phyloP scores from a whole-genome alignment of 306 rosid species.

The Gynostemma pentaphyllum region DNA sequence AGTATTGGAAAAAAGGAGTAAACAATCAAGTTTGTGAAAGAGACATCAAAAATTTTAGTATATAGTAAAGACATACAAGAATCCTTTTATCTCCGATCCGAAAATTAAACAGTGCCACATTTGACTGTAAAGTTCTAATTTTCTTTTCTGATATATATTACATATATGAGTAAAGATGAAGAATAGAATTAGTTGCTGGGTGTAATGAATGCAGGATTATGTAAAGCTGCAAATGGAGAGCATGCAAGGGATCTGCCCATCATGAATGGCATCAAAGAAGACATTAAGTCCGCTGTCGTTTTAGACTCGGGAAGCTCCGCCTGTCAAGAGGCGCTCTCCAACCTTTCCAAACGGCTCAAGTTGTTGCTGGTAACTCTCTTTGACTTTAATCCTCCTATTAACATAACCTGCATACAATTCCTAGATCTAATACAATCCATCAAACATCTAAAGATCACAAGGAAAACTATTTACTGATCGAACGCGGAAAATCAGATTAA shows the following conservation, averaged over 20 bases:
- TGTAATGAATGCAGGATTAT: slow-evolving; percentile 35
- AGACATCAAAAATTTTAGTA: too few relatives aligned
- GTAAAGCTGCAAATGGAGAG: slow-evolving; percentile 72
- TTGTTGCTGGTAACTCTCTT: slow-evolving; percentile 45
- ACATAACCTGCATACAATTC: not conserved
- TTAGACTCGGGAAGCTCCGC: slow-evolving; percentile 44
- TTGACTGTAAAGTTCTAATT: not conserved
- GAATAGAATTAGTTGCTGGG: not conserved
- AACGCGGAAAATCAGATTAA: not conserved
- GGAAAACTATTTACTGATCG: not conserved
- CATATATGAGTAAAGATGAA: not conserved
- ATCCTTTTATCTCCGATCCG: too few relatives aligned
- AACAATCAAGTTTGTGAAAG: too few relatives aligned
- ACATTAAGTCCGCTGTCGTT: slow-evolving; percentile 69
- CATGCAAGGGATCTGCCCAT: slow-evolving; percentile 90
- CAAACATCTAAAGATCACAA: not conserved
- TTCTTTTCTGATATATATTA: not conserved
- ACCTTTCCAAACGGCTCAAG: slow-evolving; percentile 48
- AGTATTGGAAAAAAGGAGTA: too few relatives aligned
- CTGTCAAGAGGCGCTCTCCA: slow-evolving; percentile 43
- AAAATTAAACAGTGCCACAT: not conserved
- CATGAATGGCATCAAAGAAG: slow-evolving; percentile 93
- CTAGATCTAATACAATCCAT: not conserved
- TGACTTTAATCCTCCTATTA: not conserved
- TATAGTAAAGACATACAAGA: too few relatives aligned